Evolutionary conservation across 2,329 filamentous ascomycete species (phyloP).

Genomic region (Leptosphaerulina australis): DNA sequence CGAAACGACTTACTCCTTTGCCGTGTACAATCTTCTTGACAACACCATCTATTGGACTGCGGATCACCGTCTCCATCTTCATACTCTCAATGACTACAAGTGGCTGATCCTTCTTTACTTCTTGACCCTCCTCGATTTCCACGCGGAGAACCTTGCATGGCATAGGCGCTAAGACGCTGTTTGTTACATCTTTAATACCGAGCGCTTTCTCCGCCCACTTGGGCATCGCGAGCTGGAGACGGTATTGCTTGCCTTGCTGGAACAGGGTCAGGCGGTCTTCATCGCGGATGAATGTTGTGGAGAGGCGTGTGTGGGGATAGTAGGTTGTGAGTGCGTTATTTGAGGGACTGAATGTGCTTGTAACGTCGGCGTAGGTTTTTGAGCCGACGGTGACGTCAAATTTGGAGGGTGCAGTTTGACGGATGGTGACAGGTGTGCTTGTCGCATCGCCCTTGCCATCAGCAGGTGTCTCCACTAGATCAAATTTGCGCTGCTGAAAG

Average conservation of each 20-base stretch:
- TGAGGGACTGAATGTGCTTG: constrained; percentile 54
- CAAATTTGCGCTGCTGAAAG: constrained; percentile 68
- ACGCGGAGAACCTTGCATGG: constrained; percentile 95
- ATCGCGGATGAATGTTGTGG: constrained; percentile 75
- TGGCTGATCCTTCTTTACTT: constrained; percentile 82
- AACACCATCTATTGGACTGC: constrained; percentile 56
- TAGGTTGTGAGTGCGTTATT: constrained; percentile 69
- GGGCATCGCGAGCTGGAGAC: constrained; percentile 63
- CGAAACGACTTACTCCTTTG: constrained; percentile 49
- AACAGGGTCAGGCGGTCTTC: constrained; percentile 74
- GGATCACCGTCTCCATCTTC: constrained; percentile 64
- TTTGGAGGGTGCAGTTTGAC: constrained; percentile 56
- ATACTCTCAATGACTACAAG: constrained; percentile 72
- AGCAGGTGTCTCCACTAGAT: constrained; percentile 56
- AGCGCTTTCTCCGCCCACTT: constrained; percentile 87
- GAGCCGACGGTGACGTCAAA: constrained; percentile 59
- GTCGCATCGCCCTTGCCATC: constrained; percentile 50
- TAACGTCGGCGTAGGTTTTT: constrained; percentile 51
- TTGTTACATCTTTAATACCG: constrained; percentile 77
- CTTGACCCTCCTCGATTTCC: constrained; percentile 80
- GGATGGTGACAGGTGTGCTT: constrained; percentile 56
- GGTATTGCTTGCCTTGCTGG: constrained; percentile 67
- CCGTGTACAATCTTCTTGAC: constrained; percentile 57
- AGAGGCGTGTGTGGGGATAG: constrained; percentile 79
- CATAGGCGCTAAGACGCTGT: constrained; percentile 92